Evolutionary conservation across 495 filamentous ascomycete genomes (phyloP).

Genomic region (Recurvomyces mirabilis): DNA sequence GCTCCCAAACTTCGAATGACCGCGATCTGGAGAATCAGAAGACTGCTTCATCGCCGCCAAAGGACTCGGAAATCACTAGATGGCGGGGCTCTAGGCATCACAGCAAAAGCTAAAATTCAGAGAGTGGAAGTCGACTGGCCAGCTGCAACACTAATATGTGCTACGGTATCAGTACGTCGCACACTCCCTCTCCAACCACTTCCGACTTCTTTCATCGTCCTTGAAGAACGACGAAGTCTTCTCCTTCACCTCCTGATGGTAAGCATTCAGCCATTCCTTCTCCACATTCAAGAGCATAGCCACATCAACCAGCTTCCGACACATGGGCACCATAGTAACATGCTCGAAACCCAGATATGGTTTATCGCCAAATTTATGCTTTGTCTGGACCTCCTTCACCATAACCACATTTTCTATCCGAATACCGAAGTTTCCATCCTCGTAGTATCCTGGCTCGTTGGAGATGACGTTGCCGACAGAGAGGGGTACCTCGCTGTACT

Average conservation of each 20-base stretch:
- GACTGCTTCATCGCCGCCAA: too few relatives aligned
- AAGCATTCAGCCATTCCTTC: constrained; percentile 77
- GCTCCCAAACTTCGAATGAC: too few relatives aligned
- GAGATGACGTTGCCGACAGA: constrained; percentile 88
- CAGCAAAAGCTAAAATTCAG: too few relatives aligned
- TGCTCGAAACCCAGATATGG: constrained; percentile 92
- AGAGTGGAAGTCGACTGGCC: too few relatives aligned
- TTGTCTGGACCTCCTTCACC: constrained; percentile 75
- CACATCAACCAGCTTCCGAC: constrained; percentile 74
- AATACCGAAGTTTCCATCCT: constrained; percentile 95
- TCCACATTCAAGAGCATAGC: constrained; percentile 62
- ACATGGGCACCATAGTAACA: constrained; percentile 93
- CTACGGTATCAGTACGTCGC: constrained; percentile 29
- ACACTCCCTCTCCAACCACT: constrained; percentile 84
- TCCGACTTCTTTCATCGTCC: constrained; percentile 50
- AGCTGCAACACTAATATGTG: too few relatives aligned
- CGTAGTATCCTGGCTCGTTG: constrained; percentile 95
- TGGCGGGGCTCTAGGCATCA: too few relatives aligned
- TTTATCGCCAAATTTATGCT: constrained; percentile 81
- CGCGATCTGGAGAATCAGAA: too few relatives aligned
- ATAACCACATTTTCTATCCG: constrained; percentile 92
- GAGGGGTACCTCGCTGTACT: constrained; percentile 84
- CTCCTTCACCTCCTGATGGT: constrained; percentile 67
- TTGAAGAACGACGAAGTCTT: constrained; percentile 79
- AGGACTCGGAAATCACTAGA: too few relatives aligned